These are phyloP conservation scores for Thermomyces lanuginosus DNA, from an alignment of 2,329 filamentous ascomycete genomes.

Conservation along the genomic window DNA sequence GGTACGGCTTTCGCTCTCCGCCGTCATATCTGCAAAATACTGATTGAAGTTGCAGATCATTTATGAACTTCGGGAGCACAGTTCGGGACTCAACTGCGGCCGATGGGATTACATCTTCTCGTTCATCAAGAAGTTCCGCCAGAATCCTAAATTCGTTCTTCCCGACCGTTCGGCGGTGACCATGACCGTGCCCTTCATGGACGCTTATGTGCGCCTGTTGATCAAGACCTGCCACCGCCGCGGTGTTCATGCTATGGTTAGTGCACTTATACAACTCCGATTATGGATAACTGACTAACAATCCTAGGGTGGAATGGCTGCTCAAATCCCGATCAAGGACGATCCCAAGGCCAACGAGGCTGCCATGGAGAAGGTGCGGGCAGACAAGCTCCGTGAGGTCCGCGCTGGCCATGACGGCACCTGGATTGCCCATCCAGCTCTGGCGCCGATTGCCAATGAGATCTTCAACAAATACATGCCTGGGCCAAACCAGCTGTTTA, in stretches of 20 bases:
- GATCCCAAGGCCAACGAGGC: conserved; percentile 79
- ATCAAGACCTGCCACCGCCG: conserved; percentile 97
- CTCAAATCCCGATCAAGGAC: conserved; percentile 97
- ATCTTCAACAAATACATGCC: conserved; percentile 99
- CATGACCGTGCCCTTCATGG: conserved; percentile 98
- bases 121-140: conserved; percentile 97
- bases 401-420: conserved; percentile 91
- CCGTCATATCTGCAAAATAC: neutral
- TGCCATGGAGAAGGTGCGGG: conserved; percentile 82
- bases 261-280: conserved; percentile 3
- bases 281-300: too few relatives aligned
- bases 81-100: conserved; percentile 90
- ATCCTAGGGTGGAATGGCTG: conserved; percentile 78
- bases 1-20: conserved; percentile 18
- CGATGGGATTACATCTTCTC: conserved; percentile 99
- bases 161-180: conserved; percentile 83
- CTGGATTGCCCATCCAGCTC: conserved; percentile 92
- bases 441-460: conserved; percentile 73
- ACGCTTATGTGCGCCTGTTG: conserved; percentile 87
- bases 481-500: conserved; percentile 87
- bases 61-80: conserved; percentile 95
- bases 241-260: conserved; percentile 88
- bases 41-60: conserved; percentile 49
- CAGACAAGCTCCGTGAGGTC: conserved; percentile 92
- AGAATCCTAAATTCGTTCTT: conserved; percentile 82